A percentile compares a stretch with the other conserved stretches of the same genome.
These are phyloP conservation scores for Fragilariopsis cylindrus DNA, from an alignment of 108 stramenopile species.

Conservation along the genomic window DNA sequence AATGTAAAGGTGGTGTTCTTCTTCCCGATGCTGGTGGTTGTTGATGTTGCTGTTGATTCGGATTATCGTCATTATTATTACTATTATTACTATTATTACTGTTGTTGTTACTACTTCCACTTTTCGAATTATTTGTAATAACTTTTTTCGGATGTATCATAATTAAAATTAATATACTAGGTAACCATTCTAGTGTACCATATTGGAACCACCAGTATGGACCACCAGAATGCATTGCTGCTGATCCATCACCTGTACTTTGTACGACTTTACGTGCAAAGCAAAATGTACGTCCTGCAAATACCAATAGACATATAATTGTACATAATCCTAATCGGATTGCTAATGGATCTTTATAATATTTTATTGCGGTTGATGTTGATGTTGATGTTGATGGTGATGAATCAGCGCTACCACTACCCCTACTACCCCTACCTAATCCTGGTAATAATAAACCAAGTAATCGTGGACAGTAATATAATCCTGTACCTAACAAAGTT, in stretches of 20 bases:
- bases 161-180: slow-evolving; percentile 37
- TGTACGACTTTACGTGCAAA: slow-evolving; percentile 40
- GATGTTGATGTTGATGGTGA: background rate
- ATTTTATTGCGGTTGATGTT: no score
- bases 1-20: slow-evolving; percentile 1
- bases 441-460: slow-evolving; percentile 35
- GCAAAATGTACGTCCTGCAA: slow-evolving; percentile 38
- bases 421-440: background rate
- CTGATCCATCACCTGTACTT: background rate
- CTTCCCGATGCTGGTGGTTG: background rate
- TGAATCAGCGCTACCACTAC: background rate
- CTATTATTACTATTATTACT: background rate
- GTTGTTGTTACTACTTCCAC: background rate
- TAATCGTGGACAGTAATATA: slow-evolving; percentile 46
- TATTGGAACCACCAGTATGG: slow-evolving; percentile 53
- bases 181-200: slow-evolving; percentile 47
- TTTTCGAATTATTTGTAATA: background rate
- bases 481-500: slow-evolving; percentile 42
- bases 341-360: slow-evolving; percentile 6
- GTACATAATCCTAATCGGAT: slow-evolving; percentile 45
- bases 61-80: background rate
- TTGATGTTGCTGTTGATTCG: background rate
- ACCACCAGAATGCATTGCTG: slow-evolving; percentile 15
- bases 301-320: slow-evolving; percentile 39
- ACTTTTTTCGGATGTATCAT: slow-evolving; percentile 43